phyloP scores from a whole-genome alignment of 768 basidiomycete species.

The Scleroderma bovista region DNA sequence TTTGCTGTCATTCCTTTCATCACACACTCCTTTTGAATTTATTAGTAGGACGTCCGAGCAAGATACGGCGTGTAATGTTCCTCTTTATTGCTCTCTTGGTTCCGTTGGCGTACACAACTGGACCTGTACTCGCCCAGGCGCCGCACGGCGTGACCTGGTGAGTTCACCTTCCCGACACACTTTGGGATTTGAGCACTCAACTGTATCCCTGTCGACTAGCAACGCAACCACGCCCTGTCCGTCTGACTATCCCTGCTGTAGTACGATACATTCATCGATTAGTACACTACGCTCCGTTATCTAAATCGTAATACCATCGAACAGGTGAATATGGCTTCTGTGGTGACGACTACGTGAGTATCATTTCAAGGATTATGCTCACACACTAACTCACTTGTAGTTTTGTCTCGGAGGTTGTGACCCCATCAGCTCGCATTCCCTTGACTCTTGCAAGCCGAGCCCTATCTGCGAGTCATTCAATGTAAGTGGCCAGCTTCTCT shows the following conservation, averaged over 20 bases:
- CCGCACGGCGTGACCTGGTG: constrained; percentile 26
- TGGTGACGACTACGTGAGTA: constrained; percentile 36
- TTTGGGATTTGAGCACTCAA: neutral
- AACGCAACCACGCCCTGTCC: constrained; percentile 34
- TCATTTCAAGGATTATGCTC: neutral
- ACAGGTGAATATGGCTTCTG: constrained; percentile 53
- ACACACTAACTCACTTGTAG: constrained; percentile 29
- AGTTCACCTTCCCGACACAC: neutral
- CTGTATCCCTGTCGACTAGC: constrained; percentile 17
- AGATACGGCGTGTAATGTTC: constrained; percentile 14
- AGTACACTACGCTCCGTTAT: neutral
- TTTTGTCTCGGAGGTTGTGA: constrained; percentile 88
- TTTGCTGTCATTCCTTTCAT: neutral
- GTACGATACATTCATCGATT: constrained; percentile 21
- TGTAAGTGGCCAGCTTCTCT: constrained; percentile 31
- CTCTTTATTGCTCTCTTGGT: constrained; percentile 10
- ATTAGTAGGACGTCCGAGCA: too few species aligned
- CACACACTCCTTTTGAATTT: constrained; percentile 15
- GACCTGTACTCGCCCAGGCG: constrained; percentile 13
- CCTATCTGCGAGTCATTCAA: constrained; percentile 65
- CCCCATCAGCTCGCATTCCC: constrained; percentile 58
- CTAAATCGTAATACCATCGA: constrained; percentile 1
- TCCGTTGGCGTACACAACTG: constrained; percentile 11
- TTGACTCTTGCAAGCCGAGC: constrained; percentile 63
- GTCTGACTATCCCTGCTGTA: constrained; percentile 39